Base-by-base conservation (phyloP, 495 filamentous ascomycete genomes). In the Rhypophila decipiens region DNA sequence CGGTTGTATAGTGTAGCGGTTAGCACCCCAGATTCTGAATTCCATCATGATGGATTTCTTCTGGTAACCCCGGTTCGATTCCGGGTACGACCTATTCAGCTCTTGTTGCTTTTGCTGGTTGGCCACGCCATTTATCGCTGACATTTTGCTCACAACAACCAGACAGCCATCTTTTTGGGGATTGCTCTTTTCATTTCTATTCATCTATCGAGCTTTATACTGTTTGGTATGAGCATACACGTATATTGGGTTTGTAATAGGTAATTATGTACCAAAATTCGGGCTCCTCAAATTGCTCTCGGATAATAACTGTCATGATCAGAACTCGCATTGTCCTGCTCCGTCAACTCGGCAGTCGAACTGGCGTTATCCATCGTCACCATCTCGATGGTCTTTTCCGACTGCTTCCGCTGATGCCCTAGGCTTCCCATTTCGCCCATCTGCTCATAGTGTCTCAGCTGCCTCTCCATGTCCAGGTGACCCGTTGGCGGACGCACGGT, bases 1-100 rank as follows among this genome's bases (percentile, higher is more conserved):
- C 8, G 36, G 36, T 38, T 38, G 36, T 38, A 38, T 38, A 38
- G 36, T 38, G 36, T 38, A 38, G 36, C 36, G 36, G 36, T 38
- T 17, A 38, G 13, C 36, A 38, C 2, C 7, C 36, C 36, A 38
- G 36, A 38, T 38, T 38, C 36, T 38, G 36, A 38, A 8, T 38
- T 17, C 18, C 5, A 5, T 38, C 18, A 8, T 8, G 18, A 17
- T 38, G 7, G 15, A 38, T 1, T 19, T 34, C n/a, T 38, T 38
- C 36, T 38, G 39, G 39, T 24, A 50, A 61, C 58, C 58, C 58
- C 56, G 56, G 56, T 61, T 61, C 56, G 58, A 61, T 56, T 59
- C 58, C 56, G 58, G 58, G 58, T 59, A 61, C 52, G 58, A 59
- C 58, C 58, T 61, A n/a, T 38, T 38, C 18, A n/a, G 36, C 27